phyloP scores from a whole-genome alignment of 768 basidiomycete genomes.

The Leccinellum rugosiceps region DNA sequence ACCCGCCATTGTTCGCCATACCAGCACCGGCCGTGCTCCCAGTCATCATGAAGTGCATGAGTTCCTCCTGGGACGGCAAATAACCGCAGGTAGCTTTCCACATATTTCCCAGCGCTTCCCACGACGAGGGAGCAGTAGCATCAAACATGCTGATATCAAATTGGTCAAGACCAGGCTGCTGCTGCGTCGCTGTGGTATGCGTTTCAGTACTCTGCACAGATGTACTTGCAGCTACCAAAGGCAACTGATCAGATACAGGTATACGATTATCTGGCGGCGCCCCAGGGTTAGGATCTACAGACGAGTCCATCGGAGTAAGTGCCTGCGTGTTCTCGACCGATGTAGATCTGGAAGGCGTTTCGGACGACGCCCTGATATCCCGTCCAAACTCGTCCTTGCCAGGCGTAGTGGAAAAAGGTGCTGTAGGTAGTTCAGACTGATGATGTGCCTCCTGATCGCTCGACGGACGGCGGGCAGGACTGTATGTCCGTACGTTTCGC shows the following conservation, averaged over 20 bases:
- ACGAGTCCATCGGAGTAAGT: conserved; percentile 32
- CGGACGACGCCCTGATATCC: conserved; percentile 62
- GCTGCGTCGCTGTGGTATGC: conserved; percentile 38
- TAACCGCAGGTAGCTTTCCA: conserved; percentile 70
- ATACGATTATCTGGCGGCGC: conserved; percentile 48
- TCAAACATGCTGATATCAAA: conserved; percentile 76
- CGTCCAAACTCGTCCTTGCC: conserved; percentile 86
- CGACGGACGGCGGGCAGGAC: conserved; percentile 53
- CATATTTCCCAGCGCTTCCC: conserved; percentile 78
- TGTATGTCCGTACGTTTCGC: conserved; percentile 53
- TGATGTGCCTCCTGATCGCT: conserved; percentile 25
- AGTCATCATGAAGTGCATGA: conserved; percentile 70
- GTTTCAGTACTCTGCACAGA: conserved; percentile 43
- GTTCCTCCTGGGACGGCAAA: conserved; percentile 67
- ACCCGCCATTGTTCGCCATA: conserved; percentile 8
- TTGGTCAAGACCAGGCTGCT: conserved; percentile 52
- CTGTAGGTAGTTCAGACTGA: conserved; percentile 22
- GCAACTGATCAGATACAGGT: conserved; percentile 37
- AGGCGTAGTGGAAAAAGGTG: conserved; percentile 29
- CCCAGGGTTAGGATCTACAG: conserved; percentile 43
- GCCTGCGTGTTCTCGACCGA: conserved; percentile 25
- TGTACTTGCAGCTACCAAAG: conserved; percentile 56
- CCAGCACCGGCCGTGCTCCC: conserved; percentile 23
- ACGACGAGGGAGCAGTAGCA: conserved; percentile 67
- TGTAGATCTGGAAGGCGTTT: conserved; percentile 29